Evolutionary conservation across 1,284 basidiomycete species (phyloP).

Genomic region (Trichosporon asahii): DNA sequence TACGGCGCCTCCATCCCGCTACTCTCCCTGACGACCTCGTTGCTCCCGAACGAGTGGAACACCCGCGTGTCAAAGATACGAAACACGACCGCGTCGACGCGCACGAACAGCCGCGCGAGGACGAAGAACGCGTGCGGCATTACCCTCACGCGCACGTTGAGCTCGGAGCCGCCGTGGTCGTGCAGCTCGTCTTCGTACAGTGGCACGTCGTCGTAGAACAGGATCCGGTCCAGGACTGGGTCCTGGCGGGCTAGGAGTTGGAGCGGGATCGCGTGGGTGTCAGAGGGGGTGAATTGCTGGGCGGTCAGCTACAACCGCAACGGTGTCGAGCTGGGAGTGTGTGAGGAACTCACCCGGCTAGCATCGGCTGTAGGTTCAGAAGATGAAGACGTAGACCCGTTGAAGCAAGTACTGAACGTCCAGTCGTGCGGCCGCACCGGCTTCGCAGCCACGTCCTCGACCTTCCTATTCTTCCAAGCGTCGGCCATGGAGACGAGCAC

Average conservation of each 20-base stretch:
- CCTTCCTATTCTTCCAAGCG: slow-evolving; percentile 81
- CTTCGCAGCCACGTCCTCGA: slow-evolving; percentile 50
- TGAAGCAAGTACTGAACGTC: slow-evolving; percentile 91
- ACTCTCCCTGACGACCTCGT: slow-evolving; percentile 69
- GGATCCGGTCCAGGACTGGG: slow-evolving; percentile 62
- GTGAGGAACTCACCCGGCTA: too few species aligned
- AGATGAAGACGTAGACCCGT: too few species aligned
- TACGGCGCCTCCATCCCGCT: slow-evolving; percentile 89
- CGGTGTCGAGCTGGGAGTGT: too few species aligned
- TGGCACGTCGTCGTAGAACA: slow-evolving; percentile 90
- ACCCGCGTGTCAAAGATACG: slow-evolving; percentile 84
- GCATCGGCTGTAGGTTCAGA: too few species aligned
- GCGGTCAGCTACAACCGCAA: background rate
- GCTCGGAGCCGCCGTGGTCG: slow-evolving; percentile 81
- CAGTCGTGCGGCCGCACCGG: slow-evolving; percentile 89
- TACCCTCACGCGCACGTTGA: slow-evolving; percentile 86
- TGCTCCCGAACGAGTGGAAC: slow-evolving; percentile 70
- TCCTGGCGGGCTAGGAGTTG: slow-evolving; percentile 80
- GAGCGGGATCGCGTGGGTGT: slow-evolving; percentile 68
- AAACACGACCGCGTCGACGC: slow-evolving; percentile 94
- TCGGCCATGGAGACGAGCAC: slow-evolving; percentile 94
- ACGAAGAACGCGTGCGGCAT: slow-evolving; percentile 97
- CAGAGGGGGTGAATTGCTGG: slow-evolving; percentile 56
- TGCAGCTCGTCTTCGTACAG: slow-evolving; percentile 92
- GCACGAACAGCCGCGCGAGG: slow-evolving; percentile 83